phyloP scores from a whole-genome alignment of 345 rosid genomes.

The Euphorbia pulcherrima region DNA sequence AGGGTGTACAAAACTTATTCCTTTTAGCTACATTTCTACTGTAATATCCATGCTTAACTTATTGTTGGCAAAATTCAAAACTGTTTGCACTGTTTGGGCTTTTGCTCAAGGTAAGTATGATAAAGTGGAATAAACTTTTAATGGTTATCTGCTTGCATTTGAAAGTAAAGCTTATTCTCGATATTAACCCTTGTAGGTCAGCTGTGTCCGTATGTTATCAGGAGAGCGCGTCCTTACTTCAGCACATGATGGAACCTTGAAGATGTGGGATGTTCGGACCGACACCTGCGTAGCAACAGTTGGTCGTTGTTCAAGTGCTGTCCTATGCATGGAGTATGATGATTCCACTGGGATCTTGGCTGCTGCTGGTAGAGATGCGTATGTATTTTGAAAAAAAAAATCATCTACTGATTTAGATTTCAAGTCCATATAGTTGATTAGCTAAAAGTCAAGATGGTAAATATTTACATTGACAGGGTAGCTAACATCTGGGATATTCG shows the following conservation, averaged over 20 bases:
- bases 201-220: slow-evolving; percentile 86
- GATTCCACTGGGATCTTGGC: slow-evolving; percentile 94
- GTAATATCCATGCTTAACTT: not conserved
- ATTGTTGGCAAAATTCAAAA: not conserved
- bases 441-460: slow-evolving; percentile 10
- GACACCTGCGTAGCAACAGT: slow-evolving; percentile 98
- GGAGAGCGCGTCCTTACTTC: slow-evolving; percentile 95
- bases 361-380: slow-evolving; percentile 98
- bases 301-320: slow-evolving; percentile 90
- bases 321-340: slow-evolving; percentile 92
- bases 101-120: not conserved
- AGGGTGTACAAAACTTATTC: not conserved
- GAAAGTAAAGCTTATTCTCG: not conserved
- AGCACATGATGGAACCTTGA: slow-evolving; percentile 87
- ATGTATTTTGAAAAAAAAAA: slow-evolving; percentile 29
- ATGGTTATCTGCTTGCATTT: not conserved
- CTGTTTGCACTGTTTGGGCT: not conserved
- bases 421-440: slow-evolving; percentile 6
- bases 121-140: not conserved
- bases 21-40: not conserved
- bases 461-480: slow-evolving; percentile 49
- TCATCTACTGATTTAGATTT: not conserved
- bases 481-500: slow-evolving; percentile 98
- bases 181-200: slow-evolving; percentile 49
- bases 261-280: slow-evolving; percentile 99